These are phyloP conservation scores for Paxillus involutus DNA, from an alignment of 768 basidiomycete genomes.

Conservation along the genomic window DNA sequence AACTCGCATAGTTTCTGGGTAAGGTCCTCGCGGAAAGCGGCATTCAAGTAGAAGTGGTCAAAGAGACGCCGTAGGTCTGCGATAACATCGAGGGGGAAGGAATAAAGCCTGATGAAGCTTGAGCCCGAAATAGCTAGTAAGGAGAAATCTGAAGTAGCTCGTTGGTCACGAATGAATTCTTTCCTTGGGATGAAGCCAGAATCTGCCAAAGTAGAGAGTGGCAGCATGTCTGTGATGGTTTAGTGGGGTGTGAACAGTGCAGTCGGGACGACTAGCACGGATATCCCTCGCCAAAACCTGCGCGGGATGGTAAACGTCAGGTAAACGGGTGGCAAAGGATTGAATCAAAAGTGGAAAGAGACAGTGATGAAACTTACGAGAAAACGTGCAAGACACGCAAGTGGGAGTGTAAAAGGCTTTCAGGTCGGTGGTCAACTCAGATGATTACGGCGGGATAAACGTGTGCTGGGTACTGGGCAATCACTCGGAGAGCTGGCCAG, in stretches of 20 bases:
- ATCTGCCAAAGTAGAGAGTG: slow-evolving; percentile 36
- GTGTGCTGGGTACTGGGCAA: slow-evolving; percentile 13
- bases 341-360: slow-evolving; percentile 29
- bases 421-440: slow-evolving; percentile 8
- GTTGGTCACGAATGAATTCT: slow-evolving; percentile 67
- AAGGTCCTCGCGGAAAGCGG: slow-evolving; percentile 53
- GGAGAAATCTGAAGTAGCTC: slow-evolving; percentile 57
- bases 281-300: slow-evolving; percentile 22
- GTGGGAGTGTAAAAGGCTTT: slow-evolving; percentile 14
- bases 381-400: slow-evolving; percentile 34
- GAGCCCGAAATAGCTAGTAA: slow-evolving; percentile 68
- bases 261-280: slow-evolving; percentile 22
- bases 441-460: neutral
- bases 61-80: slow-evolving; percentile 55
- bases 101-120: slow-evolving; percentile 66
- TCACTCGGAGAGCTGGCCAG: neutral
- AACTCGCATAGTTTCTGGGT: slow-evolving; percentile 66
- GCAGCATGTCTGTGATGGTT: slow-evolving; percentile 30
- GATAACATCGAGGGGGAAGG: slow-evolving; percentile 57
- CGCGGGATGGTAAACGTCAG: slow-evolving; percentile 37
- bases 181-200: slow-evolving; percentile 64
- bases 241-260: slow-evolving; percentile 21
- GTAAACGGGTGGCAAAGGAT: slow-evolving; percentile 35
- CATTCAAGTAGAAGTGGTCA: slow-evolving; percentile 43
- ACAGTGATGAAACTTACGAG: slow-evolving; percentile 24